Evolutionary conservation across 225 moss, liverwort and hornwort species (phyloP).

Genomic region (Sphagnum contortum): DNA sequence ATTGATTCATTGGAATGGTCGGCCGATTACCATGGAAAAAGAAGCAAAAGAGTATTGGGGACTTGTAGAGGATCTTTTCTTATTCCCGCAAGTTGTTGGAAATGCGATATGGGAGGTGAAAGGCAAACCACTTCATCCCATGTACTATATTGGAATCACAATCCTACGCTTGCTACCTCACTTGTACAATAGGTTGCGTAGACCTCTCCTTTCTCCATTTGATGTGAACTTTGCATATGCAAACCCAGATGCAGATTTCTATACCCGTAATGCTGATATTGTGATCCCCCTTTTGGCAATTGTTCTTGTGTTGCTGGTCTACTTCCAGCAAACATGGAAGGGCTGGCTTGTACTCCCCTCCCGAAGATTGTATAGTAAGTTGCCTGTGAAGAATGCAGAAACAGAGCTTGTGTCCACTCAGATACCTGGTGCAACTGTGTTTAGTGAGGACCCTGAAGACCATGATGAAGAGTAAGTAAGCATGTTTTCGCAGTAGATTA

Average conservation of each 20-base stretch:
- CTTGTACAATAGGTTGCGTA: slow-evolving; percentile 33
- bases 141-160: slow-evolving; percentile 35
- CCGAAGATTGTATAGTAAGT: slow-evolving; percentile 20
- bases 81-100: slow-evolving; percentile 41
- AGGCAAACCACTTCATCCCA: slow-evolving; percentile 30
- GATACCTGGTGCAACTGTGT: no score
- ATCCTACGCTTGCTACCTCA: slow-evolving; percentile 43
- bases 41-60: slow-evolving; percentile 43
- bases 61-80: slow-evolving; percentile 43
- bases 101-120: slow-evolving; percentile 27
- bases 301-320: slow-evolving; percentile 29
- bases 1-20: neutral
- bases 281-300: slow-evolving; percentile 34
- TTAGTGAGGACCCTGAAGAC: no score
- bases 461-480: no score
- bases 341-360: slow-evolving; percentile 16
- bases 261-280: slow-evolving; percentile 29
- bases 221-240: slow-evolving; percentile 24
- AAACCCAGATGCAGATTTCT: slow-evolving; percentile 42
- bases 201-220: slow-evolving; percentile 6
- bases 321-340: slow-evolving; percentile 44
- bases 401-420: slow-evolving; percentile 25
- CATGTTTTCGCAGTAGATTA: no score
- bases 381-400: slow-evolving; percentile 20
- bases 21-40: slow-evolving; percentile 11